These are phyloP conservation scores for Barbatosphaeria neglecta DNA, from an alignment of 495 filamentous ascomycete genomes.

Conservation along the genomic window DNA sequence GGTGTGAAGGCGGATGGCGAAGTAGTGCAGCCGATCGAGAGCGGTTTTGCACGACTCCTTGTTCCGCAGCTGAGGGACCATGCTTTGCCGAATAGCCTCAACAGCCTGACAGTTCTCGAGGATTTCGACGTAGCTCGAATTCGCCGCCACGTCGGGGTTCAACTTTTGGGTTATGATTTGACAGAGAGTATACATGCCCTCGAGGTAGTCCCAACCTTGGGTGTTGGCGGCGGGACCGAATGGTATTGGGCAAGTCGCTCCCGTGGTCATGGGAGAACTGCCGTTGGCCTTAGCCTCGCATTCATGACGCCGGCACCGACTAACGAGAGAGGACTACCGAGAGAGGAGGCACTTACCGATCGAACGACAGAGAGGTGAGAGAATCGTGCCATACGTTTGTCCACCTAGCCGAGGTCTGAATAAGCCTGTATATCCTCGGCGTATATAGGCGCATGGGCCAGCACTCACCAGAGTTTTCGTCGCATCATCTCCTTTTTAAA, in stretches of 20 bases:
- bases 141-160: constrained; percentile 37
- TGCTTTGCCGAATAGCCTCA: constrained; percentile 33
- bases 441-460: no score
- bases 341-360: constrained; percentile 23
- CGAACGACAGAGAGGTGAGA: constrained; percentile 42
- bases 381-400: constrained; percentile 47
- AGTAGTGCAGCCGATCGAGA: constrained; percentile 41
- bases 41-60: constrained; percentile 44
- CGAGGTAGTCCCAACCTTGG: constrained; percentile 40
- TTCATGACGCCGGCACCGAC: not conserved
- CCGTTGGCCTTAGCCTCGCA: not conserved
- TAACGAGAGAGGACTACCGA: not conserved
- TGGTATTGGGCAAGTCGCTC: constrained; percentile 35
- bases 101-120: constrained; percentile 34
- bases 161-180: constrained; percentile 37
- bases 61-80: constrained; percentile 28
- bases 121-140: constrained; percentile 33
- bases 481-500: constrained; percentile 31
- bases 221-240: constrained; percentile 28
- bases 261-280: constrained; percentile 39
- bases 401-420: constrained; percentile 29
- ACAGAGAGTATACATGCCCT: constrained; percentile 43
- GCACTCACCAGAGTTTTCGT: constrained; percentile 34
- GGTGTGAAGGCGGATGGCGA: constrained; percentile 41
- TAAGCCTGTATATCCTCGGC: not conserved